A percentile compares a stretch with the other conserved stretches of the same genome.
phyloP scores from a whole-genome alignment of 2,329 filamentous ascomycete species.

The Ophioceras dolichostomum region DNA sequence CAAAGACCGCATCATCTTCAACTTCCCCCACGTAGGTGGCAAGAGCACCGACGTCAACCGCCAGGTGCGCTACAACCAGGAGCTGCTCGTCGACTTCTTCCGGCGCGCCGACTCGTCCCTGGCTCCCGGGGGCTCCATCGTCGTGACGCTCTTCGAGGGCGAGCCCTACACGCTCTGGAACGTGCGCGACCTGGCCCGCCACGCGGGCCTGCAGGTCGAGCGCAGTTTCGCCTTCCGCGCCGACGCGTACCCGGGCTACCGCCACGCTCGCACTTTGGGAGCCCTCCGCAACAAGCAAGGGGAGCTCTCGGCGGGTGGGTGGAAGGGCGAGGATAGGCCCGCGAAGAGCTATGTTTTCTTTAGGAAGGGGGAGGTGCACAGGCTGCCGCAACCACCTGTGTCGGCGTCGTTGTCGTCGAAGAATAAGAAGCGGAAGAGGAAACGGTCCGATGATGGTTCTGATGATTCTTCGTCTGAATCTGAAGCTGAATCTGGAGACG shows the following conservation, averaged over 20 bases:
- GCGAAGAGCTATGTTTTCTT: constrained; percentile 52
- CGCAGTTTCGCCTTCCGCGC: constrained; percentile 59
- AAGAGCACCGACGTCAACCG: constrained; percentile 87
- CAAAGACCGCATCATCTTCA: constrained; percentile 80
- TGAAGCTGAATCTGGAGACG: neutral
- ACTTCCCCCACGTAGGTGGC: constrained; percentile 93
- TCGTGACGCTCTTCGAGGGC: constrained; percentile 85
- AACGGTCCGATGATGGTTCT: neutral
- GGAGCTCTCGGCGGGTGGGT: constrained; percentile 17
- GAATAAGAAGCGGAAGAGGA: constrained; percentile 13
- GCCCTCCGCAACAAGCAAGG: constrained; percentile 34
- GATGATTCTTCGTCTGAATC: neutral
- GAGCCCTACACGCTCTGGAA: constrained; percentile 97
- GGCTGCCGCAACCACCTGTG: constrained; percentile 4
- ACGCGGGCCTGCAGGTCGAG: constrained; percentile 58
- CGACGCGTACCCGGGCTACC: constrained; percentile 59
- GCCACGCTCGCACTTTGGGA: constrained; percentile 61
- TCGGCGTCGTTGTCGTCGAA: constrained; percentile 8
- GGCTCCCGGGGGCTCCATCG: constrained; percentile 45
- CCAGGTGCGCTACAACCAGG: constrained; percentile 86
- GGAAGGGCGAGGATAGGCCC: constrained; percentile 38
- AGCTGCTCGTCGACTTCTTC: constrained; percentile 61
- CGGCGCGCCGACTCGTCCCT: constrained; percentile 39
- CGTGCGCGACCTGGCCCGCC: constrained; percentile 71
- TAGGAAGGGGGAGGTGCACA: constrained; percentile 37